phyloP scores from a whole-genome alignment of 106 monocot genomes.

The Alisma plantagoaquatica region DNA sequence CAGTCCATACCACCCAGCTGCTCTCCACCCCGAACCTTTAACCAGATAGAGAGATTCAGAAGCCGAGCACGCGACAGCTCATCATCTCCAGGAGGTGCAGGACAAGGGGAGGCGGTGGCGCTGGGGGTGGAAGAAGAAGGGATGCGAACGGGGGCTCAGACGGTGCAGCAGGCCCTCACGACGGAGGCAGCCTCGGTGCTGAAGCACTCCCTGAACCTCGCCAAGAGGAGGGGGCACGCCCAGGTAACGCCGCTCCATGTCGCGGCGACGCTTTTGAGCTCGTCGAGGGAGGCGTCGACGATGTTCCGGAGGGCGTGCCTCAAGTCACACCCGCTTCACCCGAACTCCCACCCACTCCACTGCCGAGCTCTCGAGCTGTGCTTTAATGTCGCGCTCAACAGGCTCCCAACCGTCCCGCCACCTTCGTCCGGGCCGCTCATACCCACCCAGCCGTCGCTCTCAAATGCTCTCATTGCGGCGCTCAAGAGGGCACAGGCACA shows the following conservation, averaged over 20 bases:
- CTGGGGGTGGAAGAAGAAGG: constrained; percentile 2
- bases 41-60: too few species aligned
- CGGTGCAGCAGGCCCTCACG: constrained; percentile 89
- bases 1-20: too few species aligned
- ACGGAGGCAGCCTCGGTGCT: constrained; percentile 75
- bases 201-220: constrained; percentile 62
- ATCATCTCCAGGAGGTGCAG: not conserved
- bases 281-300: constrained; percentile 24
- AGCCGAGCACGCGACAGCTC: too few species aligned
- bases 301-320: constrained; percentile 70
- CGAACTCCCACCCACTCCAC: constrained; percentile 54
- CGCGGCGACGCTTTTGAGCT: constrained; percentile 65
- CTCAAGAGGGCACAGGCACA: constrained; percentile 95
- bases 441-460: constrained; percentile 56
- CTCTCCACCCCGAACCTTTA: too few species aligned
- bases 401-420: constrained; percentile 59
- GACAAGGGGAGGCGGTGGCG: constrained; percentile 1
- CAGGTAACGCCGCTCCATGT: constrained; percentile 97
- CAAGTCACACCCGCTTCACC: constrained; percentile 55
- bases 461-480: constrained; percentile 90
- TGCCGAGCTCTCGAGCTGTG: constrained; percentile 94
- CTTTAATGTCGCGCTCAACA: constrained; percentile 95
- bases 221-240: constrained; percentile 73
- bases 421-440: constrained; percentile 42
- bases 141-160: constrained; percentile 69